Conservation (phyloP, 495 filamentous ascomycete species). For the Lichenothelia convexa region DNA sequence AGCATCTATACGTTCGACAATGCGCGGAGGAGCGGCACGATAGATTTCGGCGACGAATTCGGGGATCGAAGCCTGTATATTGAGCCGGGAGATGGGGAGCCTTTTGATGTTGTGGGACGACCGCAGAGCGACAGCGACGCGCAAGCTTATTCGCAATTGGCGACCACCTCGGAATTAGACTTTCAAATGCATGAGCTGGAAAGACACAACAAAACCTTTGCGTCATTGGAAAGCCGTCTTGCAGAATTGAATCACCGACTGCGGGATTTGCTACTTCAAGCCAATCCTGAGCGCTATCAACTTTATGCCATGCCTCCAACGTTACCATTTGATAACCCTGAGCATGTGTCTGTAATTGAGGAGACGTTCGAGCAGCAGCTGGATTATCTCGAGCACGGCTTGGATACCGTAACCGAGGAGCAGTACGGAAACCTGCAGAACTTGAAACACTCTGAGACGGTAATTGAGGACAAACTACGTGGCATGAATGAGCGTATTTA, state of each 20-base stretch:
- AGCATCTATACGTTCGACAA: constrained; percentile 44
- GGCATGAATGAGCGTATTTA: constrained; percentile 17
- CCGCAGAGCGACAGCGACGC: neutral
- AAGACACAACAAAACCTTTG: constrained; percentile 27
- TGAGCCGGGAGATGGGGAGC: constrained; percentile 45
- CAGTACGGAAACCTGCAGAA: no score
- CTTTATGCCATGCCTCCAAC: constrained; percentile 7
- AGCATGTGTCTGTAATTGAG: constrained; percentile 7
- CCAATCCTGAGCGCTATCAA: constrained; percentile 20
- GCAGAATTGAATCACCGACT: constrained; percentile 55
- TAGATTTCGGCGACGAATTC: constrained; percentile 37
- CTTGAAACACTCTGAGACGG: constrained; percentile 5
- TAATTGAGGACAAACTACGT: constrained; percentile 6
- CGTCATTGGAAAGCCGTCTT: constrained; percentile 41
- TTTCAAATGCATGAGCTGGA: no score
- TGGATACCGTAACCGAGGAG: constrained; percentile 10
- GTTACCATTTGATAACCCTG: constrained; percentile 1
- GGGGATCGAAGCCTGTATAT: constrained; percentile 69
- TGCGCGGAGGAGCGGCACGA: constrained; percentile 26
- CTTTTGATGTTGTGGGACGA: constrained; percentile 15
- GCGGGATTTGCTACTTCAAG: constrained; percentile 44
- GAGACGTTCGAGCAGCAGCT: constrained; percentile 13
- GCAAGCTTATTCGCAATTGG: constrained; percentile 3
- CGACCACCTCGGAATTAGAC: constrained; percentile 11
- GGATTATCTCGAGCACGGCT: constrained; percentile 12